Base-by-base conservation (phyloP, 2,329 filamentous ascomycete genomes). In the Leptosphaerulina australis region DNA sequence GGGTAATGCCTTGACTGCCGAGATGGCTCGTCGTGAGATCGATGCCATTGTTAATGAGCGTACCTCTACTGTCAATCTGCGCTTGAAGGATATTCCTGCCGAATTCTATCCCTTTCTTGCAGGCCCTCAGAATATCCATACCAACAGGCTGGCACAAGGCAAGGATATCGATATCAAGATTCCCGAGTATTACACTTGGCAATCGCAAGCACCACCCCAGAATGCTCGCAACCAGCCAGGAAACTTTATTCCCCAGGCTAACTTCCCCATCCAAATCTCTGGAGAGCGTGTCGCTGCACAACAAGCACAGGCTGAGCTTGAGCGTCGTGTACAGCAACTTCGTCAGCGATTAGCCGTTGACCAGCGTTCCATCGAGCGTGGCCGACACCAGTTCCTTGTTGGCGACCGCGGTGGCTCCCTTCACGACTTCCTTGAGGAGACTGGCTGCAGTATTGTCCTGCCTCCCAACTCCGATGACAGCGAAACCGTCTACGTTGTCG, bases 91-190 rank as follows among this genome's bases (percentile, higher is more conserved):
- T 38, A 88, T 99, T 52, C 92, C 94, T 6, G 84, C 91, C 20
- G 91, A 96, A 70, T 95, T 94, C 74, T 99, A 94, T 75, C 93
- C 93, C 43, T 99, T 99, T 79, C 87, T 99, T 72, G 88, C 91
- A 18, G 91, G 91, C 38, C 84, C 87, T 8, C 83, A 88, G 70
- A 90, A 91, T 69, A 78, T 82, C 36, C 78, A 84, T 40, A 76
- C 90, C 46, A 80, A 83, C 58, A 81, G 82, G 28, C 79, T 96
- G 43, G 88, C 93, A 73, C 77, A 85, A 53, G 83, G 83, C 55
- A 88, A 87, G 55, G 89, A 90, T 55, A 80, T 96, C 26, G 87
- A 89, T 69, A 81, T 99, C 56, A 84, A 89, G 48, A 87, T 99
- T 36, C 94, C 94, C 33, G 82, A 88, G 41, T 89, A 95, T 72